A percentile compares a stretch with the other conserved stretches of the same genome.
These are phyloP conservation scores for Trypanosomatidae sp. DNA, from an alignment of 208 protist species.

Conservation along the genomic window DNA sequence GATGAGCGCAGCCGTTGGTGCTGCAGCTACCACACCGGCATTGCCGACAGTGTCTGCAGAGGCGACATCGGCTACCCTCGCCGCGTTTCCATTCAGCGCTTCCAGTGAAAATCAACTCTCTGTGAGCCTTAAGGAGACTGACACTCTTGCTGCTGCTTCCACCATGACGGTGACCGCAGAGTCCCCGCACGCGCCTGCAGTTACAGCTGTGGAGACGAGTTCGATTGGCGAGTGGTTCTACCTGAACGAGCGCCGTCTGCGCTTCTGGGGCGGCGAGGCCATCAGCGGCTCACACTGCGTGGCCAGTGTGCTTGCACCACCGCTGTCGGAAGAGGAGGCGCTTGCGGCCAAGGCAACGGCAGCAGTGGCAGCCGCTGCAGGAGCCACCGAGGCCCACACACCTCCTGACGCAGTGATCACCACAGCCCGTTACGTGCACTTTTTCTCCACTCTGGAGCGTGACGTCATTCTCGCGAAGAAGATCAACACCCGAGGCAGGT, in stretches of 20 bases:
- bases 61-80: neutral
- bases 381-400: neutral
- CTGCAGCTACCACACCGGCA: neutral
- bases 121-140: neutral
- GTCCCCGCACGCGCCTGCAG: neutral
- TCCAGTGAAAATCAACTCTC: neutral
- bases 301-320: neutral
- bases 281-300: neutral
- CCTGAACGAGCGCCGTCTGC: constrained; percentile 27
- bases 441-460: constrained; percentile 70
- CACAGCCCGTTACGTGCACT: constrained; percentile 50
- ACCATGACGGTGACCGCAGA: no score
- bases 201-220: constrained; percentile 3
- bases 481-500: constrained; percentile 25
- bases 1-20: neutral
- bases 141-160: neutral
- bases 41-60: neutral
- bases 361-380: neutral
- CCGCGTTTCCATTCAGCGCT: neutral
- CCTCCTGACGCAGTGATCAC: neutral
- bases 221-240: constrained; percentile 36
- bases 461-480: constrained; percentile 58
- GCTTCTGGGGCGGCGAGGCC: constrained; percentile 1
- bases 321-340: neutral
- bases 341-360: neutral